Percentiles rank a stretch among this genome's conserved stretches.
Conservation (phyloP, 805 yeast species). For the Hanseniaspora valbyensis region DNA sequence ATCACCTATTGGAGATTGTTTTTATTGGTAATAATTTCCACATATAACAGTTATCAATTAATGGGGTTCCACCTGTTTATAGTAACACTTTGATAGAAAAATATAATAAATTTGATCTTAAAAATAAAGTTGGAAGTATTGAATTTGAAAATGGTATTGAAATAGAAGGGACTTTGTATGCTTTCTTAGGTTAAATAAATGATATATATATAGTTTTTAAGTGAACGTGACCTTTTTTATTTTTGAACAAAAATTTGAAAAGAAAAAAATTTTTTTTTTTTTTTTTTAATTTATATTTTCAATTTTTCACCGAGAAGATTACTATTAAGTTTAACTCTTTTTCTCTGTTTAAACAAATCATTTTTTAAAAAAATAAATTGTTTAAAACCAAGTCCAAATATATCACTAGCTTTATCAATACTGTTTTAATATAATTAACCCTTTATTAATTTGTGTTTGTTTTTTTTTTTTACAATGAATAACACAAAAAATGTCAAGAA, state of each 20-base stretch:
- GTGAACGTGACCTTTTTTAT: not conserved
- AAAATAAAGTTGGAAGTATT: not conserved
- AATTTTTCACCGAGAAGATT: too few species aligned
- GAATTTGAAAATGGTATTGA: not conserved
- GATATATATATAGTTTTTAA: not conserved
- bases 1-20: constrained; percentile 18
- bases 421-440: not conserved
- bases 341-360: too few species aligned
- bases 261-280: too few species aligned
- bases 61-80: constrained; percentile 38
- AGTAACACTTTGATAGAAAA: constrained; percentile 36
- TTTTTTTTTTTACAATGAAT: not conserved
- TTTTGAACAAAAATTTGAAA: not conserved
- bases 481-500: not conserved
- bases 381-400: too few species aligned
- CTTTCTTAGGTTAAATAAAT: not conserved
- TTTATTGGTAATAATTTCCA: constrained; percentile 34
- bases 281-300: too few species aligned
- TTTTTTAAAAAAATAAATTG: too few species aligned
- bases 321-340: too few species aligned
- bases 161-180: not conserved
- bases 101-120: not conserved
- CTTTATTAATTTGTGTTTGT: too few species aligned
- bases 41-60: constrained; percentile 65
- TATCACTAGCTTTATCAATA: too few species aligned